Evolutionary conservation across 1,284 basidiomycete genomes (phyloP), one percentile per base, ranked within the genome.

Genomic region (Dichomitus squalens): DNA sequence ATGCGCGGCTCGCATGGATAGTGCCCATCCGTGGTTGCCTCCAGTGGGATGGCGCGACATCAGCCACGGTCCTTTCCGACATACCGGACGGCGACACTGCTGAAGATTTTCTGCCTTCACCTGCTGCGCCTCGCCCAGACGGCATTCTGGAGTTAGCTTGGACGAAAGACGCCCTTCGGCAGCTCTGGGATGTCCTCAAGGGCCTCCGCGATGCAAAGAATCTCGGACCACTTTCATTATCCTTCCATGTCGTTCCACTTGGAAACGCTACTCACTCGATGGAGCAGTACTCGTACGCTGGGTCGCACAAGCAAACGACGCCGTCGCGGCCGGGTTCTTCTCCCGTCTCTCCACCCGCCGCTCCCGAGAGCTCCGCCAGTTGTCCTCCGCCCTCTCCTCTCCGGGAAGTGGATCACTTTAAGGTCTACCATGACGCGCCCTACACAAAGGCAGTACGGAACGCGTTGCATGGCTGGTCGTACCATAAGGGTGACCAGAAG

Each of bases 11-110:
- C 48, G 79, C 82, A 3, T 89, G 87, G 87, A 66, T 88, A n/a
- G 75, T 89, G 36, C 87, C 87, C 34, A 67, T 88, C 7, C 80
- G 84, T 11, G 87, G 87, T 9, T 67, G 47, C 11, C 66, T 81
- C 31, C 82, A 82, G 9, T 88, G 83, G 82, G 66, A 72, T 6
- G 71, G 68, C 20, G 78, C 78, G 41, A 79, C 84, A 1, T 59
- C 72, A 18, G 86, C 79, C 4, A 68, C 70, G 4, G 55, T 86
- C 16, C 62, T 79, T 7, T 47, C 47, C 21, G 20, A 20, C 8
- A 16, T 23, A 14, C 7, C 3, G 20, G 31, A 41, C 12, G 21
- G 46, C 20, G 20, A 20, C 18, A 29, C 43, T 7, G 2, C 20
- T 36, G 25, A 18, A 5, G 14, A 14, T 16, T 44, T 34, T 5